These are phyloP conservation scores for Onygena corvina DNA, from an alignment of 2,329 filamentous ascomycete species.

Conservation along the genomic window DNA sequence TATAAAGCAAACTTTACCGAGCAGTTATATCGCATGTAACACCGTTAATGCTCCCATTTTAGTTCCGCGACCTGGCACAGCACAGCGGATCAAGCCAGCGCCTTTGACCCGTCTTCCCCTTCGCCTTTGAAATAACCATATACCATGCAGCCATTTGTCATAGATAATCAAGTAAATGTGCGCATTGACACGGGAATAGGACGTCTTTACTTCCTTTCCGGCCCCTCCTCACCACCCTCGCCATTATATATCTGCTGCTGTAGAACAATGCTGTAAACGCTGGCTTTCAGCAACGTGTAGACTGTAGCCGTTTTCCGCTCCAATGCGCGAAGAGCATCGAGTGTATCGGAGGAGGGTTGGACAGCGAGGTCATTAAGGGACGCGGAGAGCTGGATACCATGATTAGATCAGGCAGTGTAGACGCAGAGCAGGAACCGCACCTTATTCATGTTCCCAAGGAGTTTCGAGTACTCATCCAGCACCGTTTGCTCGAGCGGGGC, in stretches of 20 bases:
- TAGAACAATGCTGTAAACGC: conserved; percentile 95
- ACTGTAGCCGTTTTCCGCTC: conserved; percentile 92
- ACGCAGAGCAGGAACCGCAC: conserved; percentile 35
- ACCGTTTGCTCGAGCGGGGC: conserved; percentile 84
- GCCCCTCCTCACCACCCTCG: conserved; percentile 22
- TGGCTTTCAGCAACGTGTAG: conserved; percentile 92
- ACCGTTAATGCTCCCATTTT: too few relatives aligned
- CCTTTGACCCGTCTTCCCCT: too few relatives aligned
- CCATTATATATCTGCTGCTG: conserved; percentile 82
- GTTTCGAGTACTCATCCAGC: conserved; percentile 78
- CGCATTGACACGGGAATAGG: too few relatives aligned
- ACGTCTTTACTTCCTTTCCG: background rate
- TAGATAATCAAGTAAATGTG: too few relatives aligned
- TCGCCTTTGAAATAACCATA: too few relatives aligned
- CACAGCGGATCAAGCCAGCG: too few relatives aligned
- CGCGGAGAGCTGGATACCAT: conserved; percentile 22
- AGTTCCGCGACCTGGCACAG: too few relatives aligned
- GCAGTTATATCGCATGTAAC: too few relatives aligned
- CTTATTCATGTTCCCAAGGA: conserved; percentile 84
- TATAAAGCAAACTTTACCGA: too few relatives aligned
- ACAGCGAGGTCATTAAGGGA: conserved; percentile 46
- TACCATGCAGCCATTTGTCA: too few relatives aligned
- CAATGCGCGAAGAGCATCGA: conserved; percentile 69
- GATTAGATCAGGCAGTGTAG: background rate
- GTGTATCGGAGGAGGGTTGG: conserved; percentile 59